Evolutionary conservation across 2,329 filamentous ascomycete species (phyloP).

Genomic region (Clathrospora elynae): DNA sequence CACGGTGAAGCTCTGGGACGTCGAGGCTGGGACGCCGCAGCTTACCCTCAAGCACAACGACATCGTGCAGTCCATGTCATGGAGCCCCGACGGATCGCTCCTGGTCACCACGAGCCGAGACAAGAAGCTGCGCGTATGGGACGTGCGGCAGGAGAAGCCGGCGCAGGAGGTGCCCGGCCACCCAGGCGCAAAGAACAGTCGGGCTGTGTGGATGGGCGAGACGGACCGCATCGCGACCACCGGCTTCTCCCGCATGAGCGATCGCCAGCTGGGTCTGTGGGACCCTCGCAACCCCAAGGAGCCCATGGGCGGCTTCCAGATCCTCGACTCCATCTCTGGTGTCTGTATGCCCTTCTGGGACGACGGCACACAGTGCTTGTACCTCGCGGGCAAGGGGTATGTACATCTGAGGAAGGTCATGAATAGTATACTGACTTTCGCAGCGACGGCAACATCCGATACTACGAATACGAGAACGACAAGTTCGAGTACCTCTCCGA

Average conservation of each 20-base stretch:
- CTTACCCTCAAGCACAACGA: conserved; percentile 84
- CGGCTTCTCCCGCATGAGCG: conserved; percentile 97
- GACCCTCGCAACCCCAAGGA: conserved; percentile 79
- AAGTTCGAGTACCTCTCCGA: conserved; percentile 97
- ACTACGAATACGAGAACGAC: conserved; percentile 98
- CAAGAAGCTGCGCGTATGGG: conserved; percentile 98
- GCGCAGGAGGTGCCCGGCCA: conserved; percentile 86
- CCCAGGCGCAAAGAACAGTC: conserved; percentile 94
- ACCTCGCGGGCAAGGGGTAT: conserved; percentile 95
- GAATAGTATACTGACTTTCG: conserved; percentile 13
- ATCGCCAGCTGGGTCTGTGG: conserved; percentile 94
- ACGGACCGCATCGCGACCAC: conserved; percentile 95
- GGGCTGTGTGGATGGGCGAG: conserved; percentile 95
- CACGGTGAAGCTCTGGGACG: conserved; percentile 94
- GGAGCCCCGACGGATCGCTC: conserved; percentile 86
- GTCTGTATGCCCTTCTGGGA: conserved; percentile 99
- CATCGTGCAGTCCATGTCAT: conserved; percentile 92
- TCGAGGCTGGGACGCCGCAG: conserved; percentile 75
- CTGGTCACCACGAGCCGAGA: conserved; percentile 93
- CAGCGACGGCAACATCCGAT: conserved; percentile 97
- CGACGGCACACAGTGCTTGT: conserved; percentile 91
- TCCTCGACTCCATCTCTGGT: conserved; percentile 92
- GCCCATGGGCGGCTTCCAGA: conserved; percentile 87
- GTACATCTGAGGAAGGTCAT: conserved; percentile 38
- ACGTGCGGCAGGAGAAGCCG: conserved; percentile 88